Evolutionary conservation across 805 yeast species (phyloP), one percentile per base, ranked within the genome.

Genomic region (Yarrowia sp.): DNA sequence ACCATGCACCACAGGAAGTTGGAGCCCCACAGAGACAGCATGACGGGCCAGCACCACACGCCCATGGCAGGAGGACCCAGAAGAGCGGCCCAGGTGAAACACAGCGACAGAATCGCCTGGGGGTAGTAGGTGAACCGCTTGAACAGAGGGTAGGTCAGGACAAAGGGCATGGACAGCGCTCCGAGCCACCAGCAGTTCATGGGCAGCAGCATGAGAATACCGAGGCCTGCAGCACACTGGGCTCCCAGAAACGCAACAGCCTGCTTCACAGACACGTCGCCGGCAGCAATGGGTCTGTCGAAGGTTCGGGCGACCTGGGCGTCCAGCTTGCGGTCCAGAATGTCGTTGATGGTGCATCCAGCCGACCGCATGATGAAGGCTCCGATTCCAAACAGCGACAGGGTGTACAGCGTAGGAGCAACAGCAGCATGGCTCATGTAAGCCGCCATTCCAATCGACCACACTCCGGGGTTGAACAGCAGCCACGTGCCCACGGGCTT

Each of bases 51-150:
- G 73, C 89, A 85, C 84, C 94, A 84, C 3, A 94, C 86, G 0
- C 96, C 97, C 86, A 95, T 91, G 1, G 98, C 98, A 9, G 99
- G 98, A 78, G 91, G 94, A 0, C 98, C 99, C 38, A 95, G 78
- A 46, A 95, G 75, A 15, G 97, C 91, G 43, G 97, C 98, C 98
- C 99, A 95, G 70, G 91, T 89, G 78, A 91, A 95, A 74, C 96
- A 90, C 12, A 89, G 82, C 44, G 96, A 85, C 13, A 96, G 82
- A 71, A 86, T 87, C 15, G 86, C 86, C 77, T 95, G 99, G 15
- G 99, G 99, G 76, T 94, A 95, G 76, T 94, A 92, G 0, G 99
- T 95, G 76, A 94, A 89, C 74, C 99, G 82, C 76, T 95, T 95
- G 81, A 95, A 95, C 56, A 94, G 80, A 1, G 99, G 99, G 76